These are phyloP conservation scores for Cadophora sp. DNA, from an alignment of 2,329 filamentous ascomycete genomes.

Conservation along the genomic window DNA sequence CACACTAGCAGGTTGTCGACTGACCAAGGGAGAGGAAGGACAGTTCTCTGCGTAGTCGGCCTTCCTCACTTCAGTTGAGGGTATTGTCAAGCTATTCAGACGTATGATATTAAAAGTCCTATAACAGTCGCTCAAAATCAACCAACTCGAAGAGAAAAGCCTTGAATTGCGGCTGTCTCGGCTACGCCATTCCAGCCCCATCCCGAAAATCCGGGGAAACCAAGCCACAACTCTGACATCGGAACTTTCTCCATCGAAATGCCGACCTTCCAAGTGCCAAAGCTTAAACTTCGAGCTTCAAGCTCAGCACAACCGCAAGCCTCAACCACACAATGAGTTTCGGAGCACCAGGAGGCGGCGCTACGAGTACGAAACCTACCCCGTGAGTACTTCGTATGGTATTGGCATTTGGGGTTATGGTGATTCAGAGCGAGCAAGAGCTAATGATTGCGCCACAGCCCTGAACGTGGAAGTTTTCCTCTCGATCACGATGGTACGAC, in stretches of 20 bases:
- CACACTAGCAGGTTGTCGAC: neutral
- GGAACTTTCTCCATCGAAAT: neutral
- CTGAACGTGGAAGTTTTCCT: slow-evolving; percentile 93
- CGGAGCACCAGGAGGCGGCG: slow-evolving; percentile 72
- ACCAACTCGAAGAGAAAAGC: no score
- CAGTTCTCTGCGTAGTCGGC: neutral
- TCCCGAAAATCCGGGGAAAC: neutral
- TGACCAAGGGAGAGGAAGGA: neutral
- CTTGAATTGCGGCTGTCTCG: neutral
- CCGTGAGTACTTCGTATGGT: slow-evolving; percentile 59
- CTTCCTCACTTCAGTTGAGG: neutral
- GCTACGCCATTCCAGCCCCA: neutral
- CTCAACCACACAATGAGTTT: slow-evolving; percentile 60
- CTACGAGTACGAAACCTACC: slow-evolving; percentile 69
- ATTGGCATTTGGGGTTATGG: neutral
- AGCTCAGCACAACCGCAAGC: neutral
- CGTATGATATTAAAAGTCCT: no score
- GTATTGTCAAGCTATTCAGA: neutral
- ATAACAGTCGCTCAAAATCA: no score
- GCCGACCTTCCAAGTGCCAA: neutral
- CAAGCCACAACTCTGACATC: neutral
- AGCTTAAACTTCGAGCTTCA: neutral
- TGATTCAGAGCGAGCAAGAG: neutral
- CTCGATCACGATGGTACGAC: slow-evolving; percentile 83
- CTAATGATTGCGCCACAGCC: slow-evolving; percentile 58